Evolutionary conservation across 164 flowering plant species (phyloP).

Genomic region (Magnolia changhungtana): DNA sequence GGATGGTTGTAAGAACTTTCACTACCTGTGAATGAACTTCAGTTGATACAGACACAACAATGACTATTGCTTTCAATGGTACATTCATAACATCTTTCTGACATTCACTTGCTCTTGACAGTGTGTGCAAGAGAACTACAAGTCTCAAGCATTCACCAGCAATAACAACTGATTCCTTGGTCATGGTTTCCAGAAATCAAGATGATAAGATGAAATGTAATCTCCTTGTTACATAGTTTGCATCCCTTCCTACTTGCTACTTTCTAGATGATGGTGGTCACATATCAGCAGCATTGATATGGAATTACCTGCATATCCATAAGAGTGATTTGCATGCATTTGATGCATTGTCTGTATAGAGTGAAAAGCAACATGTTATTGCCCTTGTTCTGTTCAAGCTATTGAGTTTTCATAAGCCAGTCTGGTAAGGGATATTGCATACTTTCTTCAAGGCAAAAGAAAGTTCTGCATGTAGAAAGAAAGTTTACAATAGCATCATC

Average conservation of each 20-base stretch:
- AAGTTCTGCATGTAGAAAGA: too few relatives aligned
- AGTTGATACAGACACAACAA: slow-evolving; percentile 51
- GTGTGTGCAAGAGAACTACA: slow-evolving; percentile 67
- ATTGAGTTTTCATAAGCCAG: too few relatives aligned
- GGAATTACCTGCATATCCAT: slow-evolving; percentile 52
- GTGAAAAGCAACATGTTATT: too few relatives aligned
- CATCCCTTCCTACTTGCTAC: slow-evolving; percentile 9
- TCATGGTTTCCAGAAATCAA: slow-evolving; percentile 53
- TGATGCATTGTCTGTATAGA: too few relatives aligned
- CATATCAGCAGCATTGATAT: neutral
- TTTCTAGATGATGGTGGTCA: slow-evolving; percentile 47
- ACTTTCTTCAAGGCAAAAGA: too few relatives aligned
- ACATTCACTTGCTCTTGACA: slow-evolving; percentile 48
- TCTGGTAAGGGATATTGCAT: too few relatives aligned
- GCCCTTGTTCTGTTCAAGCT: too few relatives aligned
- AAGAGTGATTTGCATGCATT: slow-evolving; percentile 40
- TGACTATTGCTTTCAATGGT: slow-evolving; percentile 62
- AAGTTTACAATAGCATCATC: too few relatives aligned
- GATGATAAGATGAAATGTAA: neutral
- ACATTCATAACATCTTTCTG: slow-evolving; percentile 60
- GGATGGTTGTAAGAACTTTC: too few relatives aligned
- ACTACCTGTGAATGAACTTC: slow-evolving; percentile 41
- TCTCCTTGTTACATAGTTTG: neutral
- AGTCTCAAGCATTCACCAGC: slow-evolving; percentile 69
- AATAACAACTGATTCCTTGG: slow-evolving; percentile 50